Evolutionary conservation across 352 stramenopile species (phyloP).

Genomic region (Poterioochromonas sp.): DNA sequence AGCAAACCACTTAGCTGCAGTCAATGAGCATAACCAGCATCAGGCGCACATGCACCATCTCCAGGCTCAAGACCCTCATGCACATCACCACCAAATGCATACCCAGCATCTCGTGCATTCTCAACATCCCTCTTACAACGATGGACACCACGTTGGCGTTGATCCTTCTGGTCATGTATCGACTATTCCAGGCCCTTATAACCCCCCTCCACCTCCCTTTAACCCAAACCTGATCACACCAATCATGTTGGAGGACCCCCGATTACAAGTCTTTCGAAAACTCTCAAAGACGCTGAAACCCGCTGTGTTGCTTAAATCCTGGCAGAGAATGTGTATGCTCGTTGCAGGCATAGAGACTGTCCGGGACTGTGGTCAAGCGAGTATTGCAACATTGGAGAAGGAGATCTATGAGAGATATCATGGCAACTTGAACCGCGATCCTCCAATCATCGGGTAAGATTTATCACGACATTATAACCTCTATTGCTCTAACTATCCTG

Average conservation of each 20-base stretch:
- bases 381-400: not conserved
- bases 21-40: too few relatives aligned
- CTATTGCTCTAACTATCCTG: not conserved
- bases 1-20: too few relatives aligned
- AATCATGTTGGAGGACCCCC: not conserved
- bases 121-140: too few relatives aligned
- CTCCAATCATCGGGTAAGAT: not conserved
- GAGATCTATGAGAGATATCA: not conserved
- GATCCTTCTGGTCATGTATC: too few relatives aligned
- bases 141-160: too few relatives aligned
- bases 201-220: too few relatives aligned
- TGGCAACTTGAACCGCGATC: not conserved
- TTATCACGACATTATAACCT: not conserved
- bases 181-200: too few relatives aligned
- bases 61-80: too few relatives aligned
- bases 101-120: too few relatives aligned
- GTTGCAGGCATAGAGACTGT: not conserved
- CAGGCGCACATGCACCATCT: too few relatives aligned
- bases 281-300: not conserved
- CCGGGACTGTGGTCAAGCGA: not conserved
- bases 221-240: too few relatives aligned
- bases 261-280: not conserved
- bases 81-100: too few relatives aligned
- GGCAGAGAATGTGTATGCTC: not conserved
- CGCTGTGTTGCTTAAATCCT: not conserved